Evolutionary conservation across 805 yeast species (phyloP).

Genomic region (Candida michaelii): DNA sequence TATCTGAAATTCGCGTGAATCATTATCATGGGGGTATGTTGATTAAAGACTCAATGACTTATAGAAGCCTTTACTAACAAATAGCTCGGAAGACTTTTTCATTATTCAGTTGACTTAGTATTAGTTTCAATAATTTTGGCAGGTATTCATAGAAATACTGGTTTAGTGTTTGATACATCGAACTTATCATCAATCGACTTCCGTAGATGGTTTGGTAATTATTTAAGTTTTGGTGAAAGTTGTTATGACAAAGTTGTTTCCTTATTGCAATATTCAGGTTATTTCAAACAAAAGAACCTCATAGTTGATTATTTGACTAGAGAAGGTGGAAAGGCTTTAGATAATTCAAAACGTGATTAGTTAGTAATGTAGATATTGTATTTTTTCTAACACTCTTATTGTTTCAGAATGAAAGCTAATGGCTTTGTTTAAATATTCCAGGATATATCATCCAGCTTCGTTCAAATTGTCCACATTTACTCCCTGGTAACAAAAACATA

Average conservation of each 20-base stretch:
- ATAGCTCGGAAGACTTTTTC: slow-evolving; percentile 64
- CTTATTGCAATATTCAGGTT: slow-evolving; percentile 46
- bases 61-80: slow-evolving; percentile 12
- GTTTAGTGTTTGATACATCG: slow-evolving; percentile 56
- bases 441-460: too few species aligned
- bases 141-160: slow-evolving; percentile 82
- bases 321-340: slow-evolving; percentile 28
- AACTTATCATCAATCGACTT: slow-evolving; percentile 47
- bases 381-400: too few species aligned
- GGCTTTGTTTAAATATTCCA: too few species aligned
- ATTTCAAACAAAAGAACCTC: slow-evolving; percentile 48
- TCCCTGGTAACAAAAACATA: too few species aligned
- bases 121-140: slow-evolving; percentile 80
- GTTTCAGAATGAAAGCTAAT: too few species aligned
- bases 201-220: slow-evolving; percentile 50
- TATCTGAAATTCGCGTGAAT: slow-evolving; percentile 5
- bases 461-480: too few species aligned
- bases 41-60: too few species aligned
- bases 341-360: slow-evolving; percentile 16
- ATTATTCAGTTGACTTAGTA: slow-evolving; percentile 74
- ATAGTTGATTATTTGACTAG: slow-evolving; percentile 34
- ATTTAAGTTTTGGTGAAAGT: slow-evolving; percentile 59
- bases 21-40: slow-evolving; percentile 5
- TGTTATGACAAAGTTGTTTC: slow-evolving; percentile 52
- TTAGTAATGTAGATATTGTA: background rate